Evolutionary conservation across 805 yeast genomes (phyloP).

Genomic region (Yarrowia phangngaensis): DNA sequence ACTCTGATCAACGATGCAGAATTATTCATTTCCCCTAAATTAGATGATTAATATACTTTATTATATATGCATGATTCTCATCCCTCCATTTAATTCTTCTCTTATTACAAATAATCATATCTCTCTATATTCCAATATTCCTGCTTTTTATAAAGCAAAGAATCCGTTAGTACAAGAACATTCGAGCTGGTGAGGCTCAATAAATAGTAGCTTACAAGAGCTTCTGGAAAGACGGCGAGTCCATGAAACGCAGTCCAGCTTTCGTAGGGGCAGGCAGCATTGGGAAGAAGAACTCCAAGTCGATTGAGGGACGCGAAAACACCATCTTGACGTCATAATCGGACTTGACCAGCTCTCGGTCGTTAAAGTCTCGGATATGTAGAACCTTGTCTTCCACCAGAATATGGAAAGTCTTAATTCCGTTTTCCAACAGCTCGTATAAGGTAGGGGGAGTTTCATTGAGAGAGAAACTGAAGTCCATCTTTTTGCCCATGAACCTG

Average conservation of each 20-base stretch:
- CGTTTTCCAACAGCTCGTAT: slow-evolving; percentile 73
- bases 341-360: slow-evolving; percentile 22
- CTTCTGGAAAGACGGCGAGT: slow-evolving; percentile 22
- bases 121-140: too few species aligned
- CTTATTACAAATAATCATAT: too few species aligned
- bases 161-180: too few species aligned
- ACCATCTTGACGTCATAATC: slow-evolving; percentile 18
- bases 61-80: too few species aligned
- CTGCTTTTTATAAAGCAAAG: too few species aligned
- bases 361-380: slow-evolving; percentile 19
- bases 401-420: slow-evolving; percentile 66
- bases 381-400: slow-evolving; percentile 40
- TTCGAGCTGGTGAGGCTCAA: too few species aligned
- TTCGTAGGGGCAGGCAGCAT: slow-evolving; percentile 9
- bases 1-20: too few species aligned
- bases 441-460: slow-evolving; percentile 78
- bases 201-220: slow-evolving; percentile 1
- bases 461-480: slow-evolving; percentile 60
- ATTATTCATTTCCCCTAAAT: too few species aligned
- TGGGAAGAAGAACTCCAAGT: slow-evolving; percentile 25
- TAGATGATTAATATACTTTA: too few species aligned
- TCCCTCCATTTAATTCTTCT: too few species aligned
- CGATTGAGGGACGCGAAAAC: slow-evolving; percentile 12
- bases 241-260: slow-evolving; percentile 5
- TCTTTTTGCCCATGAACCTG: slow-evolving; percentile 36